Evolutionary conservation across 1,284 basidiomycete genomes (phyloP), one percentile per base, ranked within the genome.

Genomic region (Leucoagaricus sp.): DNA sequence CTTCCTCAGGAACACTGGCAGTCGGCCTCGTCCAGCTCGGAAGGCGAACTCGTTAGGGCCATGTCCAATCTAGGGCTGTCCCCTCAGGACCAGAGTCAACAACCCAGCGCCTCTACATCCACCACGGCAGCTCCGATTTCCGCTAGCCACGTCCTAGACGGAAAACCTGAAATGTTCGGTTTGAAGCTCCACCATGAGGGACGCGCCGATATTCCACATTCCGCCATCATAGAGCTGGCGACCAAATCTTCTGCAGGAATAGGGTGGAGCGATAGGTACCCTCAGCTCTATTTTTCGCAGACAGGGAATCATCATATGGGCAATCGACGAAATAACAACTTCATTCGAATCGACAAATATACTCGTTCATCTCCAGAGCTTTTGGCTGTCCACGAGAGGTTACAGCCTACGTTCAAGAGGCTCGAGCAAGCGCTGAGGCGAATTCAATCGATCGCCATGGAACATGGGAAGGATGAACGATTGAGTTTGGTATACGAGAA

Each of bases 261-360:
- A 67, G 78, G 77, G 59, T 83, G 78, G 79, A 65, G 63, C 19
- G 78, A 82, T 34, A 64, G 66, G 3, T 82, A 78, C 60, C 75
- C 78, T 0, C 83, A 84, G 61, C 71, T 85, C 4, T 78, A 76
- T 66, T 73, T 85, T 58, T 83, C 83, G 0, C 80, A 84, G 61
- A 84, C 82, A 0, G 50, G 55, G 49, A 72, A 77, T 0, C 72
- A 81, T 55, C 75, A 72, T 56, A 79, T 77, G 66, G 70, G 83
- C 29, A 82, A 73, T 0, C 64, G 79, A 10, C 81, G 84, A 62
- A 59, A 74, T 15, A 65, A 70, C 9, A 81, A 81, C 0, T 84
- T 85, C 64, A 55, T 63, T 3, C 63, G 68, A n/a, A 68, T 83
- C 15, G 61, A 73, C 42, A 78, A 78, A 61, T 68, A 72, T 26